Conservation (phyloP, 2,329 filamentous ascomycete species). For the Thelonectria rubi region DNA sequence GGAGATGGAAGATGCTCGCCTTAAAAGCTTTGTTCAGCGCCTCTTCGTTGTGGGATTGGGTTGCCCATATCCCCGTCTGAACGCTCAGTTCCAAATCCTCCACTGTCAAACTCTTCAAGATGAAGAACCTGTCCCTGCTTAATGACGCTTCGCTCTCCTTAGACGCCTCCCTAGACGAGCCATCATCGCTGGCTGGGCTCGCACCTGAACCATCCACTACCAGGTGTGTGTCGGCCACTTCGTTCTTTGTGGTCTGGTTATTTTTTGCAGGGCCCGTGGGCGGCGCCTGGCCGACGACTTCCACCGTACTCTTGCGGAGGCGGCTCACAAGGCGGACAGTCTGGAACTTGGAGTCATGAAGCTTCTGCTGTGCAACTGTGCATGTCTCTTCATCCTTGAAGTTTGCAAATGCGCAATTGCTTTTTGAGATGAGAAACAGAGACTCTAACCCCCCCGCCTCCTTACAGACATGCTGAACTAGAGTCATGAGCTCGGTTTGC, state of each 20-base stretch:
- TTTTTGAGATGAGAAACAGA: constrained; percentile 93
- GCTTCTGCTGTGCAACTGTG: constrained; percentile 77
- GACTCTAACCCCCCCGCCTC: constrained; percentile 84
- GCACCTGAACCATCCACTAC: constrained; percentile 12
- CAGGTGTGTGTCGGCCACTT: constrained; percentile 23
- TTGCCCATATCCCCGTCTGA: constrained; percentile 90
- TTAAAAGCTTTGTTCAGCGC: constrained; percentile 82
- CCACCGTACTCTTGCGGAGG: constrained; percentile 68
- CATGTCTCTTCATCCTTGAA: constrained; percentile 85
- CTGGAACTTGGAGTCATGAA: constrained; percentile 91
- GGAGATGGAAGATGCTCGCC: constrained; percentile 56
- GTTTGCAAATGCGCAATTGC: constrained; percentile 97
- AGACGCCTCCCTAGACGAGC: background rate
- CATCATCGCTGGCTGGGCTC: constrained; percentile 19
- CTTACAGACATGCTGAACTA: constrained; percentile 91
- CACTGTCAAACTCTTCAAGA: constrained; percentile 90
- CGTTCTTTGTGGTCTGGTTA: constrained; percentile 26
- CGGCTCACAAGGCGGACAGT: constrained; percentile 87
- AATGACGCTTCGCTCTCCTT: constrained; percentile 22
- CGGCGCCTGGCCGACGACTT: constrained; percentile 58
- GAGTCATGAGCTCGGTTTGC: constrained; percentile 78
- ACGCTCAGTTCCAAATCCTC: constrained; percentile 91
- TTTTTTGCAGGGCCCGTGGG: constrained; percentile 63
- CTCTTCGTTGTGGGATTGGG: constrained; percentile 92
- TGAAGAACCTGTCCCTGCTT: constrained; percentile 81